Percentiles rank a stretch among this genome's conserved stretches.
Conservation (phyloP, 148 eudicot genomes). For the Amaranthus cruentus region DNA sequence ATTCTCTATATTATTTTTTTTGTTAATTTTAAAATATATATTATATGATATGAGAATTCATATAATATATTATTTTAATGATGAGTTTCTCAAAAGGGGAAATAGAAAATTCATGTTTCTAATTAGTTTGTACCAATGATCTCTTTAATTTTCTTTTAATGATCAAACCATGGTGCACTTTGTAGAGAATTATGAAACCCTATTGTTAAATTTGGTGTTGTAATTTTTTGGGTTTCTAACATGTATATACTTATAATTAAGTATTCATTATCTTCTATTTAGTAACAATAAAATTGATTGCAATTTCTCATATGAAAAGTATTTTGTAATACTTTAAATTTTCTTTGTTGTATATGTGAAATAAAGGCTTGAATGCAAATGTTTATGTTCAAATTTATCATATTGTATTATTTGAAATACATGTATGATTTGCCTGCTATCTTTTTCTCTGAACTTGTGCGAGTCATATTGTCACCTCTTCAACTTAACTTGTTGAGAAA, state of each 20-base stretch:
- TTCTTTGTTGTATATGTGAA: too few relatives aligned
- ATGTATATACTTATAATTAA: constrained; percentile 8
- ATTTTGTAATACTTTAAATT: too few relatives aligned
- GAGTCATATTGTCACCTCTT: too few relatives aligned
- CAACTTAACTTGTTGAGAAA: too few relatives aligned
- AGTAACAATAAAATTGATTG: background rate
- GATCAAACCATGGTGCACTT: background rate
- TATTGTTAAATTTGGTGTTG: background rate
- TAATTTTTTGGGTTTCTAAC: constrained; percentile 5
- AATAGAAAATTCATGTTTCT: background rate
- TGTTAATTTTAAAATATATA: constrained; percentile 1
- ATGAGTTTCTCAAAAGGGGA: constrained; percentile 1
- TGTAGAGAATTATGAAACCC: constrained; percentile 16
- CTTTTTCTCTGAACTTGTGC: too few relatives aligned
- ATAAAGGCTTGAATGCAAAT: too few relatives aligned
- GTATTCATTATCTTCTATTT: background rate
- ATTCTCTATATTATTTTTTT: background rate
- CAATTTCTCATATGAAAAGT: too few relatives aligned
- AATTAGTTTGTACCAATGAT: background rate
- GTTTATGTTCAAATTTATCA: too few relatives aligned
- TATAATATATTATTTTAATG: constrained; percentile 5
- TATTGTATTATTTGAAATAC: too few relatives aligned
- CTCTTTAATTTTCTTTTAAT: background rate
- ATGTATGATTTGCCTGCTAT: too few relatives aligned
- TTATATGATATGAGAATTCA: too few relatives aligned